These are phyloP conservation scores for Debaryomyces singareniensis DNA, from an alignment of 1,139 yeast genomes.

Conservation along the genomic window DNA sequence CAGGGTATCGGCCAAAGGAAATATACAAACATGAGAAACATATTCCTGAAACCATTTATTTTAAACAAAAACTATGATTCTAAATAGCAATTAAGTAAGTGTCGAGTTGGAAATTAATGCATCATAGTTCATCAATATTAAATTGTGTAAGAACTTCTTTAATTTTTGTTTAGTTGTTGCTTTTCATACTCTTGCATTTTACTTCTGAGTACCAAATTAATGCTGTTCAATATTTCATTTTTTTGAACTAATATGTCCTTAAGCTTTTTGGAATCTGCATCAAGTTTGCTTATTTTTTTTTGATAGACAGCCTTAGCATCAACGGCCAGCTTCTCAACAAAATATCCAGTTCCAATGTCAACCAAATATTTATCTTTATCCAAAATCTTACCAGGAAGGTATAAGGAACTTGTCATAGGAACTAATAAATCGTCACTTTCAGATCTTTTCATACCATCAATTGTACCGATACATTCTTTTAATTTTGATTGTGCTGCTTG, in stretches of 20 bases:
- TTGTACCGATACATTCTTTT: constrained; percentile 71
- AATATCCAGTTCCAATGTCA: constrained; percentile 96
- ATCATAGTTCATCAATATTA: background rate
- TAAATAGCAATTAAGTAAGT: constrained; percentile 1
- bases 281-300: constrained; percentile 65
- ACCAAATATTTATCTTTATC: constrained; percentile 70
- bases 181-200: constrained; percentile 40
- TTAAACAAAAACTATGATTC: constrained; percentile 27
- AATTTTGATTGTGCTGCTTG: constrained; percentile 80
- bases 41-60: constrained; percentile 50
- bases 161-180: constrained; percentile 1
- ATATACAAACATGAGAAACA: constrained; percentile 34
- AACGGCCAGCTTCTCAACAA: constrained; percentile 66
- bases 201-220: constrained; percentile 45
- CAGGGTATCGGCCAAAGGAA: constrained; percentile 56
- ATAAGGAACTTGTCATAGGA: constrained; percentile 83
- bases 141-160: background rate
- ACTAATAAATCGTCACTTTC: constrained; percentile 56
- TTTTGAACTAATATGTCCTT: constrained; percentile 69
- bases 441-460: constrained; percentile 48
- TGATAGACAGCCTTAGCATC: constrained; percentile 74
- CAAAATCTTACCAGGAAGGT: constrained; percentile 75
- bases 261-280: constrained; percentile 66
- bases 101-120: constrained; percentile 1
- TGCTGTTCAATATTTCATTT: constrained; percentile 43